Evolutionary conservation across 2,329 filamentous ascomycete species (phyloP), one percentile per base, ranked within the genome.

Genomic region (Sclerotinia trifoliorum): DNA sequence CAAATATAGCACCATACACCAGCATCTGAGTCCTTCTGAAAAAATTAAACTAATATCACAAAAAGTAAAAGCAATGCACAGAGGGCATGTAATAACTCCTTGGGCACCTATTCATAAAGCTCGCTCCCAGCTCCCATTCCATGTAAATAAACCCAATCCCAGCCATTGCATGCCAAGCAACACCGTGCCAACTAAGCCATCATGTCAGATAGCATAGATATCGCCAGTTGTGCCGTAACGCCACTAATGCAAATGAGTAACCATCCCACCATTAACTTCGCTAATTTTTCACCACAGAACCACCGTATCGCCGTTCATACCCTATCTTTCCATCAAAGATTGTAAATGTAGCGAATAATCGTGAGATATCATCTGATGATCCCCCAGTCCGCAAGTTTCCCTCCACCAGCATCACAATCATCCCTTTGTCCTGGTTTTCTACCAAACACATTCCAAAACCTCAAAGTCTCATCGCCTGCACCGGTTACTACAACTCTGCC

Each of bases 401-500:
- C 82, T 17, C 85, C 81, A 52, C 79, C 80, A 68, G 88, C 86
- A 73, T 89, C 88, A 55, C 90, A 89, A 69, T 90, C 89, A 71
- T 89, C 85, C 67, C 84, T 83, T 69, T 87, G 84, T 35, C 90
- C 89, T 39, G 91, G 88, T 76, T 93, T 90, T 76, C 90, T 90
- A 70, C 92, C 93, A 80, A 99, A 99, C 2, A 95, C 90, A 69
- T 95, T 95, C 95, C 95, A 99, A 81, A 99, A 99, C 55, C 95
- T 84, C 62, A 99, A 80, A 0, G 95, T 99, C 81, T 99, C 95
- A 73, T 99, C 95, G 21, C 95, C 95, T 5, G 95, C 95, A 32
- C 95, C 95, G 0, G 95, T 99, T 17, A 98, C 95, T 26, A 99
- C 92, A 3, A 93, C 91, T 74, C 94, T 88, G 24, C 95, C 95